These are phyloP conservation scores for Suhomyces pyralidae DNA, from an alignment of 805 yeast species.

Conservation along the genomic window DNA sequence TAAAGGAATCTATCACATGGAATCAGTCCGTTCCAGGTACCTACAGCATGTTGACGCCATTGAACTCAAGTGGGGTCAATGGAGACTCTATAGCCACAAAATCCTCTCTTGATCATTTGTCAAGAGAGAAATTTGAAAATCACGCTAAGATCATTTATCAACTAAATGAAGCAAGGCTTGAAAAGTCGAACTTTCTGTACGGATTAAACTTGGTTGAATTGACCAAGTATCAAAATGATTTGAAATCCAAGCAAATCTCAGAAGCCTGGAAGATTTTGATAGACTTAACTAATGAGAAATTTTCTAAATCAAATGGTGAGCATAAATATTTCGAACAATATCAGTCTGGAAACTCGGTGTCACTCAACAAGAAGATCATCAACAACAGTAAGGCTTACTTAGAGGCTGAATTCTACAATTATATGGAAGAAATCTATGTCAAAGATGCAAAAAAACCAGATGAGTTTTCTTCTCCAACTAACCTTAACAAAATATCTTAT, in stretches of 20 bases:
- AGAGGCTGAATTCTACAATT: slow-evolving; percentile 74
- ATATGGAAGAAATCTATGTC: slow-evolving; percentile 63
- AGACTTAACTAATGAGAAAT: slow-evolving; percentile 41
- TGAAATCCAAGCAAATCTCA: slow-evolving; percentile 64
- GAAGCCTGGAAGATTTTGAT: slow-evolving; percentile 73
- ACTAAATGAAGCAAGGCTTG: slow-evolving; percentile 67
- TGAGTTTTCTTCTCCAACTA: slow-evolving; percentile 54
- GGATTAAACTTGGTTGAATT: slow-evolving; percentile 59
- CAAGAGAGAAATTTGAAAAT: slow-evolving; percentile 62
- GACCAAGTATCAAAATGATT: slow-evolving; percentile 55
- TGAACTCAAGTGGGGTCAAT: slow-evolving; percentile 13
- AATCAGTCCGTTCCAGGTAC: slow-evolving; percentile 32
- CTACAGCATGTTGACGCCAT: slow-evolving; percentile 32
- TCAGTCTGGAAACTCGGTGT: slow-evolving; percentile 16
- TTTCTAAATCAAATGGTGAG: slow-evolving; percentile 32
- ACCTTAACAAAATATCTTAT: slow-evolving; percentile 66
- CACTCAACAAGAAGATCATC: slow-evolving; percentile 46
- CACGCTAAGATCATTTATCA: slow-evolving; percentile 70
- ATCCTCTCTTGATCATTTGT: slow-evolving; percentile 30
- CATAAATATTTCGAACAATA: slow-evolving; percentile 27
- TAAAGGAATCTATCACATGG: slow-evolving; percentile 31
- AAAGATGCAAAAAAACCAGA: slow-evolving; percentile 45
- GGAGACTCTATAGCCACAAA: slow-evolving; percentile 5
- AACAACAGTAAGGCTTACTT: slow-evolving; percentile 56
- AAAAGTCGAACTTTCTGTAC: slow-evolving; percentile 50